phyloP scores from a whole-genome alignment of 2,329 filamentous ascomycete species.

The Ceratocystis smalleyi region DNA sequence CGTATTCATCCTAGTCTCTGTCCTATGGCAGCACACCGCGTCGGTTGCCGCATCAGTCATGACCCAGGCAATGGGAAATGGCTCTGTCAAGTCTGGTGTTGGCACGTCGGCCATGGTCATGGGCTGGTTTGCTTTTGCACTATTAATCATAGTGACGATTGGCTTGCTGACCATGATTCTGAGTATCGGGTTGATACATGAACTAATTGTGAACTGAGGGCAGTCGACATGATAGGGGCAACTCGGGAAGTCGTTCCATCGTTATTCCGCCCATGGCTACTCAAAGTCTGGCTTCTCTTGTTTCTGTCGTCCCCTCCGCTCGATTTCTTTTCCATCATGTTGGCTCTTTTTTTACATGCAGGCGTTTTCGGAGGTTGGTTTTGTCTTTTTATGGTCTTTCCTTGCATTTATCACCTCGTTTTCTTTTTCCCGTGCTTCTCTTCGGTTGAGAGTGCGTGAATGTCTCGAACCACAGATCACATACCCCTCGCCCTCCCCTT shows the following conservation, averaged over 20 bases:
- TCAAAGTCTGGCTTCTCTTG: neutral
- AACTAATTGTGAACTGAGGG: constrained; percentile 29
- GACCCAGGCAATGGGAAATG: constrained; percentile 82
- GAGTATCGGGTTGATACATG: constrained; percentile 66
- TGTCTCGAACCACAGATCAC: neutral
- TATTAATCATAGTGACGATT: constrained; percentile 90
- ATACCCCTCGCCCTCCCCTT: neutral
- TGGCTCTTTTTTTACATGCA: neutral
- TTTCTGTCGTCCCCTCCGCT: neutral
- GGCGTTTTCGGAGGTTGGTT: constrained; percentile 10
- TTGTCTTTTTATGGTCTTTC: constrained; percentile 4
- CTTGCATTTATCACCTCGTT: constrained; percentile 6
- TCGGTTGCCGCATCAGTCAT: constrained; percentile 91
- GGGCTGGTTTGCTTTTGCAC: constrained; percentile 90
- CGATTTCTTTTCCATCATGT: neutral
- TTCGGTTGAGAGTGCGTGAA: neutral
- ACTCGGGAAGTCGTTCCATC: neutral
- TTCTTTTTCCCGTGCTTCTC: neutral
- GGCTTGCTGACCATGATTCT: constrained; percentile 92
- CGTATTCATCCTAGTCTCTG: constrained; percentile 58
- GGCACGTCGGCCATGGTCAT: constrained; percentile 93
- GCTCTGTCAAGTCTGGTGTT: constrained; percentile 70
- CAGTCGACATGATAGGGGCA: neutral
- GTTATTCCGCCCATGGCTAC: neutral
- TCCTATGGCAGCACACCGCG: constrained; percentile 85